Evolutionary conservation across 441 rosid species (phyloP).

Genomic region (Populus hybrid): DNA sequence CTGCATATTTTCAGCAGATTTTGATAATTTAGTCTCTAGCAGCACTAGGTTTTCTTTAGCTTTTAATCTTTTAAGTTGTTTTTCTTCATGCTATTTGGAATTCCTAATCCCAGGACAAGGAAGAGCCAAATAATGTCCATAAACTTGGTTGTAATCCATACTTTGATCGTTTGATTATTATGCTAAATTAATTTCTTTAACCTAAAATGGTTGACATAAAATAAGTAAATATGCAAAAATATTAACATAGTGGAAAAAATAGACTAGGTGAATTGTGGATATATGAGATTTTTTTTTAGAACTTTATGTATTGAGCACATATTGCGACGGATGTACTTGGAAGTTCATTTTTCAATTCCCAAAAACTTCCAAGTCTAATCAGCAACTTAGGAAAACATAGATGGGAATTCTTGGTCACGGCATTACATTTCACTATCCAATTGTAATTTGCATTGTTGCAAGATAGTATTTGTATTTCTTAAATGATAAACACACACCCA

Average conservation of each 20-base stretch:
- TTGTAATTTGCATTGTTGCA: background rate
- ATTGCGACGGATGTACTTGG: background rate
- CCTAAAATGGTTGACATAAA: background rate
- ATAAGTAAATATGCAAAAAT: background rate
- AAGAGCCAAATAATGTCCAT: background rate
- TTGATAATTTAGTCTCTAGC: slow-evolving; percentile 1
- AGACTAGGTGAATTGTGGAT: background rate
- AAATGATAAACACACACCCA: background rate
- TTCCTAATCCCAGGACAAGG: background rate
- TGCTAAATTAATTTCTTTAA: background rate
- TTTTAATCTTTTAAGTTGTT: background rate
- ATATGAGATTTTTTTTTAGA: background rate
- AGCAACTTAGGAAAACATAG: background rate
- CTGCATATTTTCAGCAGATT: background rate
- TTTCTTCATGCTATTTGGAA: background rate
- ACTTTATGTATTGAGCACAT: background rate
- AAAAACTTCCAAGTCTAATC: background rate
- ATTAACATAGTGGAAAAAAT: background rate
- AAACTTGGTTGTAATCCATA: background rate
- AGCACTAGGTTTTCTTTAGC: background rate
- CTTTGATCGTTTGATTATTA: background rate
- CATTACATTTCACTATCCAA: background rate
- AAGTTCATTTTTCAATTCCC: background rate
- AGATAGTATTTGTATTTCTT: background rate
- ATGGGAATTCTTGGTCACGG: background rate